phyloP scores from a whole-genome alignment of 495 filamentous ascomycete genomes.

The Neohortaea acidophila region DNA sequence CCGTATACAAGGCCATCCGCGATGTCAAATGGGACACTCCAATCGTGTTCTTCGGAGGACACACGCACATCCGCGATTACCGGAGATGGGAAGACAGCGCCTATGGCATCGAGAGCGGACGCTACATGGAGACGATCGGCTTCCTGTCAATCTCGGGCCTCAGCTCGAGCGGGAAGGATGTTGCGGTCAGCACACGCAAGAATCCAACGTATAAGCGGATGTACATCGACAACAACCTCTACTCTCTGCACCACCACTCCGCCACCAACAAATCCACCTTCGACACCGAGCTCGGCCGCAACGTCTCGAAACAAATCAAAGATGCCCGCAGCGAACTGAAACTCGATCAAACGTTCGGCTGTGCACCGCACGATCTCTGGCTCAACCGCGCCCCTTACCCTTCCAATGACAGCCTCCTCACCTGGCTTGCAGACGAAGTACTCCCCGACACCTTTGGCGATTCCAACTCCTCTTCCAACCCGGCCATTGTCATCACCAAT shows the following conservation, averaged over 20 bases:
- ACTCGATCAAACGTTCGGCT: slow-evolving; percentile 63
- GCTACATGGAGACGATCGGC: slow-evolving; percentile 96
- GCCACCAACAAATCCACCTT: slow-evolving; percentile 54
- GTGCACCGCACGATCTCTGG: slow-evolving; percentile 69
- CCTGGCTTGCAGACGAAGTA: slow-evolving; percentile 60
- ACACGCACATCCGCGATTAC: slow-evolving; percentile 80
- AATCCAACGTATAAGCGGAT: slow-evolving; percentile 49
- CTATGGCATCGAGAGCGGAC: slow-evolving; percentile 72
- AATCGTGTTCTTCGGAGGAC: slow-evolving; percentile 88
- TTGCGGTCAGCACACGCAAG: slow-evolving; percentile 23
- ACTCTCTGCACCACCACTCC: slow-evolving; percentile 70
- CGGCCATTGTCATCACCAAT: slow-evolving; percentile 63
- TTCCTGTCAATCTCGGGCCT: slow-evolving; percentile 79
- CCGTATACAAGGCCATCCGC: slow-evolving; percentile 66
- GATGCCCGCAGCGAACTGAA: slow-evolving; percentile 50
- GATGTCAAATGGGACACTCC: slow-evolving; percentile 61
- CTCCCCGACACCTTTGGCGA: slow-evolving; percentile 39
- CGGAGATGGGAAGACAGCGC: slow-evolving; percentile 64
- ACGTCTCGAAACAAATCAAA: slow-evolving; percentile 57
- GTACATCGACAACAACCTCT: slow-evolving; percentile 93
- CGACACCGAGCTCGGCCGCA: slow-evolving; percentile 58
- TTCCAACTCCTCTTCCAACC: slow-evolving; percentile 24
- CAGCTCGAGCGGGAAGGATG: slow-evolving; percentile 26
- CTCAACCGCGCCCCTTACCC: slow-evolving; percentile 63
- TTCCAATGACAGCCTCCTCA: slow-evolving; percentile 54